A percentile compares a stretch with the other conserved stretches of the same genome.
phyloP scores from a whole-genome alignment of 2,329 filamentous ascomycete species.

The Zalaria sp. region DNA sequence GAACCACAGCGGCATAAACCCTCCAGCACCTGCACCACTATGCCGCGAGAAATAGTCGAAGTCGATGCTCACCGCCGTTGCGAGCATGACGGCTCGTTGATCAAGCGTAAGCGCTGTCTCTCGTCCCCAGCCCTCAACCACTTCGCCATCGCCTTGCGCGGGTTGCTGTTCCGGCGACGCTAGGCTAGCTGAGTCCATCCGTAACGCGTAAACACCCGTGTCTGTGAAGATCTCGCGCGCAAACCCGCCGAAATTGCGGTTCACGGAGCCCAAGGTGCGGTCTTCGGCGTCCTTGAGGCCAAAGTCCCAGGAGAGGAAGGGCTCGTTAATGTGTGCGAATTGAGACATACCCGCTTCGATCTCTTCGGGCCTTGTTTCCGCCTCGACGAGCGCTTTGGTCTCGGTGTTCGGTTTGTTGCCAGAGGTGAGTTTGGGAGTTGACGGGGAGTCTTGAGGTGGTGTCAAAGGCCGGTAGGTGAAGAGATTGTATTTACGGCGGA shows the following conservation, averaged over 20 bases:
- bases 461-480: conserved; percentile 38
- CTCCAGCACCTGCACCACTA: conserved; percentile 28
- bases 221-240: conserved; percentile 52
- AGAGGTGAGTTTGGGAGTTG: conserved; percentile 23
- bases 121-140: conserved; percentile 6
- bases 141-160: background rate
- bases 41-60: conserved; percentile 56
- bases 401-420: conserved; percentile 34
- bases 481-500: conserved; percentile 50
- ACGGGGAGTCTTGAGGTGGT: conserved; percentile 18
- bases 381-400: conserved; percentile 30
- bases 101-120: conserved; percentile 47
- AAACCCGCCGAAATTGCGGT: conserved; percentile 49
- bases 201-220: conserved; percentile 48
- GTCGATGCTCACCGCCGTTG: conserved; percentile 50
- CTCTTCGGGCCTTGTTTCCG: conserved; percentile 15
- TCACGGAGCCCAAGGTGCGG: conserved; percentile 44
- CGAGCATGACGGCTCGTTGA: conserved; percentile 51
- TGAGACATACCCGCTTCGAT: conserved; percentile 37
- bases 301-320: conserved; percentile 52
- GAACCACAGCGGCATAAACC: conserved; percentile 40
- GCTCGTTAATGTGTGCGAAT: conserved; percentile 49
- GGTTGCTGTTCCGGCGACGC: conserved; percentile 5
- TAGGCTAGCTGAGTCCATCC: conserved; percentile 46
- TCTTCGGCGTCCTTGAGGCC: conserved; percentile 37